Percentiles rank a stretch among this genome's conserved stretches.
Evolutionary conservation across 2,329 filamentous ascomycete genomes (phyloP).

Genomic region (Coniochaeta hoffmannii): DNA sequence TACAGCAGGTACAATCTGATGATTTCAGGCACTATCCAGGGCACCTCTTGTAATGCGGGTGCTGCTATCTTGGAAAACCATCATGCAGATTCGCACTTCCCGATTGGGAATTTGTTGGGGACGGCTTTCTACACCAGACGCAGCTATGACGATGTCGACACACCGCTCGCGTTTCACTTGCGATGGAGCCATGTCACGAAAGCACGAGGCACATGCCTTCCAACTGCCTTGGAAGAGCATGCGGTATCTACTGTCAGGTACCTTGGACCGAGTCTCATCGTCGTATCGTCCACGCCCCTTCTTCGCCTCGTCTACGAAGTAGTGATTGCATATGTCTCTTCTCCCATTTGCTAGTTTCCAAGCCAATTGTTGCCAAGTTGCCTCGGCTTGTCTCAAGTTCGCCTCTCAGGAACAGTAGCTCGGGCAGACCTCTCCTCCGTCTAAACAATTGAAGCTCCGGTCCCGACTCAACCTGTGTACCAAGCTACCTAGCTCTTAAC

Average conservation of each 20-base stretch:
- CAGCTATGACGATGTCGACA: neutral
- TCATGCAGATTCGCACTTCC: neutral
- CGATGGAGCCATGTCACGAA: neutral
- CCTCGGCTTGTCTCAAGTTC: neutral
- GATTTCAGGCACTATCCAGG: neutral
- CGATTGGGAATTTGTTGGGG: slow-evolving; percentile 1
- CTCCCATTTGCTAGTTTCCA: neutral
- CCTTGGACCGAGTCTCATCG: neutral
- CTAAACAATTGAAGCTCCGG: neutral
- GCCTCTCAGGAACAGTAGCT: neutral
- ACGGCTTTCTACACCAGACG: neutral
- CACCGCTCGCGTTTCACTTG: slow-evolving; percentile 1
- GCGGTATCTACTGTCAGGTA: neutral
- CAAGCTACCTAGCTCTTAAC: neutral
- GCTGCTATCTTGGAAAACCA: neutral
- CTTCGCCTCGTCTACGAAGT: neutral
- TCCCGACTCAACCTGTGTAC: neutral
- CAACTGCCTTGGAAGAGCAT: neutral
- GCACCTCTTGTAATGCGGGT: neutral
- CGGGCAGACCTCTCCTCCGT: neutral
- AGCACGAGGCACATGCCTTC: too few species aligned
- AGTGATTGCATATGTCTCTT: neutral
- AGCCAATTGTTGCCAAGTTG: neutral
- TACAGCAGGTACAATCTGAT: too few species aligned
- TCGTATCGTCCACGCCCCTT: neutral